Conservation (phyloP, 345 rosid genomes). For the Citrus unshiu region DNA sequence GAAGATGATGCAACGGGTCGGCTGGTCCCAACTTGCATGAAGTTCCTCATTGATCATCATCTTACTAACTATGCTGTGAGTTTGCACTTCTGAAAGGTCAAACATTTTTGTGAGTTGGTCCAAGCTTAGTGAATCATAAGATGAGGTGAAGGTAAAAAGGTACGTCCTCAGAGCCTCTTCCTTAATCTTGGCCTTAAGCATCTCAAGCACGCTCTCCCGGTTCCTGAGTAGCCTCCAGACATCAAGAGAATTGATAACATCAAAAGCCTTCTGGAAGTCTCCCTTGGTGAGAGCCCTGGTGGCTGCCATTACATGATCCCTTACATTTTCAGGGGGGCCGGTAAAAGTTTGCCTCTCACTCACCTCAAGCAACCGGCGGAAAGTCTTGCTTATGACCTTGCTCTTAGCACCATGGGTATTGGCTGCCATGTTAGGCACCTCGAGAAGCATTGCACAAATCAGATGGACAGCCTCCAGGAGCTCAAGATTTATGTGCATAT, state of each 20-base stretch:
- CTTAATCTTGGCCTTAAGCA: conserved; percentile 75
- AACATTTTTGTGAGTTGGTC: conserved; percentile 77
- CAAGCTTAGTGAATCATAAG: conserved; percentile 60
- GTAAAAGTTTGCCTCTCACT: conserved; percentile 81
- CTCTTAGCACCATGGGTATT: conserved; percentile 54
- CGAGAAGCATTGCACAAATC: conserved; percentile 87
- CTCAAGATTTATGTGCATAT: conserved; percentile 98
- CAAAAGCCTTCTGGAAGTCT: conserved; percentile 63
- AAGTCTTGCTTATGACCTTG: conserved; percentile 75
- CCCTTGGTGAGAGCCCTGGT: conserved; percentile 76
- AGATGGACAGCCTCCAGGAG: conserved; percentile 89
- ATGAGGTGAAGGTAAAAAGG: conserved; percentile 58
- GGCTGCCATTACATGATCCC: conserved; percentile 91
- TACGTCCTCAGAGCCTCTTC: conserved; percentile 86
- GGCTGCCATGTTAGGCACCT: conserved; percentile 93
- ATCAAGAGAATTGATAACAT: conserved; percentile 65
- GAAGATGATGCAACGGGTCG: conserved; percentile 66
- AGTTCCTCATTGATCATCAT: conserved; percentile 86
- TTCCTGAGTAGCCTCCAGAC: conserved; percentile 74
- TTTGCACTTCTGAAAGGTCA: conserved; percentile 55
- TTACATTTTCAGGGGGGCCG: conserved; percentile 82
- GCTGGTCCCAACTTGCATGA: conserved; percentile 87
- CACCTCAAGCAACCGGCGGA: conserved; percentile 69
- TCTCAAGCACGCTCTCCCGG: conserved; percentile 52
- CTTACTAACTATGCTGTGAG: conserved; percentile 69